These are phyloP conservation scores for Discostella pseudostelligera DNA, from an alignment of 108 stramenopile genomes.

Conservation along the genomic window DNA sequence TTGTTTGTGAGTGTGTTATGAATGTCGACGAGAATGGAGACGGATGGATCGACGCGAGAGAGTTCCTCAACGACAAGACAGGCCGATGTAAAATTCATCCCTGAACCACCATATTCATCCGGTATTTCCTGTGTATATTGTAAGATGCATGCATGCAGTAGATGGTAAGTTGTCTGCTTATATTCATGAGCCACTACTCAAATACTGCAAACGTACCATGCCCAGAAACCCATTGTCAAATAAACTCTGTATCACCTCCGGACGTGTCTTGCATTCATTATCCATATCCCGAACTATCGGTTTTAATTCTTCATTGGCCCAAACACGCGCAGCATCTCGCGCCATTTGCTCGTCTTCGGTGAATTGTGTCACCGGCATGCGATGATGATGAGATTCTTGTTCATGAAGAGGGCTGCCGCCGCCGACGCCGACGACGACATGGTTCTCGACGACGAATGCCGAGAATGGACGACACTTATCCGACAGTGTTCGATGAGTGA, in stretches of 20 bases:
- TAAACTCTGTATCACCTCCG: constrained; percentile 63
- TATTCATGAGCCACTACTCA: not conserved
- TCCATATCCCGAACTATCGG: constrained; percentile 93
- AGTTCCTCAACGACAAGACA: constrained; percentile 94
- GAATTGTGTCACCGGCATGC: constrained; percentile 65
- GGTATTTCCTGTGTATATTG: constrained; percentile 60
- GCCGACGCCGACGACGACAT: too few species aligned
- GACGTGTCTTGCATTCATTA: constrained; percentile 59
- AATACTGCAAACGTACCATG: constrained; percentile 42
- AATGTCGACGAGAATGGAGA: constrained; percentile 90
- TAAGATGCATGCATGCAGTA: not conserved
- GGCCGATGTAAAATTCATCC: constrained; percentile 84
- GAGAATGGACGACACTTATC: not conserved
- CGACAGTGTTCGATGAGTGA: not conserved
- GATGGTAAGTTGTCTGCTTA: not conserved
- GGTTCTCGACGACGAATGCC: not conserved
- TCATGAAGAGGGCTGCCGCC: constrained; percentile 11
- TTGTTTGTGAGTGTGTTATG: constrained; percentile 97
- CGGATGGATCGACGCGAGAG: constrained; percentile 88
- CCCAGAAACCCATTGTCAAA: constrained; percentile 94
- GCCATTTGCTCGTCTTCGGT: constrained; percentile 82
- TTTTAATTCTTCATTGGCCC: constrained; percentile 65
- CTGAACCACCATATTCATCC: constrained; percentile 79
- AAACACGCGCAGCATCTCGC: constrained; percentile 58
- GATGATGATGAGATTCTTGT: not conserved